A percentile compares a stretch with the other conserved stretches of the same genome.
These are phyloP conservation scores for Suhomyces bribrorum DNA, from an alignment of 1,139 yeast genomes.

Conservation along the genomic window DNA sequence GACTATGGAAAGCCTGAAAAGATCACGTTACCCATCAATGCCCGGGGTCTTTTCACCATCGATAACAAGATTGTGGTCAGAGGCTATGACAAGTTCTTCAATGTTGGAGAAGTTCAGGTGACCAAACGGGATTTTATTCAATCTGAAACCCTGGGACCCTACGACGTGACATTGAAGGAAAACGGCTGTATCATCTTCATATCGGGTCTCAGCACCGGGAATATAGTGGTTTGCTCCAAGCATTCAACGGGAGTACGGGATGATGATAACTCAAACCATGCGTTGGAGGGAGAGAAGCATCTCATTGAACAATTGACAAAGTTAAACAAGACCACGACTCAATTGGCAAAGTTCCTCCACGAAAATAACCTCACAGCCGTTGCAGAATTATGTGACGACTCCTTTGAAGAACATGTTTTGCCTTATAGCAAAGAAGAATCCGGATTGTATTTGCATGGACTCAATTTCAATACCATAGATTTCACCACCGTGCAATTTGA, in stretches of 20 bases:
- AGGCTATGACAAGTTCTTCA: slow-evolving; percentile 95
- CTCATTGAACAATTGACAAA: slow-evolving; percentile 52
- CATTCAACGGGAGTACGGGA: slow-evolving; percentile 77
- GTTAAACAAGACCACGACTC: slow-evolving; percentile 39
- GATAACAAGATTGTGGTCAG: slow-evolving; percentile 62
- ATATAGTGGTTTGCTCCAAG: slow-evolving; percentile 80
- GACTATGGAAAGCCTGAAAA: slow-evolving; percentile 54
- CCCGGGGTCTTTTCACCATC: slow-evolving; percentile 81
- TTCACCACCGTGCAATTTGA: slow-evolving; percentile 69
- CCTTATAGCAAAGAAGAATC: slow-evolving; percentile 66
- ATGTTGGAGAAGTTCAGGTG: slow-evolving; percentile 59
- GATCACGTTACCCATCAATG: slow-evolving; percentile 63
- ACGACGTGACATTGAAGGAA: slow-evolving; percentile 77
- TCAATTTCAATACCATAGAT: slow-evolving; percentile 64
- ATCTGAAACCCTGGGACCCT: slow-evolving; percentile 67
- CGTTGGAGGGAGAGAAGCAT: slow-evolving; percentile 66
- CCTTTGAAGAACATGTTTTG: slow-evolving; percentile 90
- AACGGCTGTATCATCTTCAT: slow-evolving; percentile 92
- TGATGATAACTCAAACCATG: slow-evolving; percentile 64
- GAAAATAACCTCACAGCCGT: slow-evolving; percentile 72
- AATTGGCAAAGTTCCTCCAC: slow-evolving; percentile 59
- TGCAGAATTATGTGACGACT: slow-evolving; percentile 90
- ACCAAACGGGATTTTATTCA: slow-evolving; percentile 54
- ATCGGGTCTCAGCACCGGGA: slow-evolving; percentile 73
- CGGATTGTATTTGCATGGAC: slow-evolving; percentile 88